Conservation (phyloP, 306 rosid species). For the Pterocarpus santalinus region DNA sequence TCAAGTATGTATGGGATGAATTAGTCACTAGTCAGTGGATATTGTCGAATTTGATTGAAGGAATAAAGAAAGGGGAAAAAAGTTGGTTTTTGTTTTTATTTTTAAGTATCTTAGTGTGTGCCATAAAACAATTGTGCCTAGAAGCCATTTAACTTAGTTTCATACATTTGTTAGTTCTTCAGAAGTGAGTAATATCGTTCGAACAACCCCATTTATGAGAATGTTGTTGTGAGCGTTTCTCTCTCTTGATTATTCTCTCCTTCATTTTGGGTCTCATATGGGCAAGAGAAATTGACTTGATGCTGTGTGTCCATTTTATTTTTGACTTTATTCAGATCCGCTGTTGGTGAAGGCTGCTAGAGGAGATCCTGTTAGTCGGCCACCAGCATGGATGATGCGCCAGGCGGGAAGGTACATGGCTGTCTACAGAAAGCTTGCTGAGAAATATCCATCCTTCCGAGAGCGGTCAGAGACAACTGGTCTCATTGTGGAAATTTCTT, state of each 20-base stretch:
- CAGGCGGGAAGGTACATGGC: constrained; percentile 99
- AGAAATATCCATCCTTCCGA: constrained; percentile 95
- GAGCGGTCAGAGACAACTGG: constrained; percentile 98
- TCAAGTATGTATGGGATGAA: neutral
- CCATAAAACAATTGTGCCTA: neutral
- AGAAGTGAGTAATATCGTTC: neutral
- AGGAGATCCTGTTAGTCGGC: constrained; percentile 89
- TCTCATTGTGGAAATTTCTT: constrained; percentile 98
- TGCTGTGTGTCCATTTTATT: constrained; percentile 6
- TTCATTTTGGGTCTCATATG: neutral
- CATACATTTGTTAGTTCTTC: constrained; percentile 1
- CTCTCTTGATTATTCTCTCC: neutral
- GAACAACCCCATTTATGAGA: neutral
- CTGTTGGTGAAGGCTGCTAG: constrained; percentile 95
- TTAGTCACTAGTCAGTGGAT: neutral
- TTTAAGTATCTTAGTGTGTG: neutral
- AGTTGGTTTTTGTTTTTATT: too few relatives aligned
- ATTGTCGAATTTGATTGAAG: constrained; percentile 30
- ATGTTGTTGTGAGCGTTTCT: constrained; percentile 17
- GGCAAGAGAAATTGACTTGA: constrained; percentile 29
- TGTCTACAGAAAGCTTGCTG: constrained; percentile 93
- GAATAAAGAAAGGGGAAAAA: neutral
- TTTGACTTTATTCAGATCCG: constrained; percentile 85
- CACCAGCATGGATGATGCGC: constrained; percentile 99
- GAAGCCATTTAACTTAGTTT: constrained; percentile 29